Evolutionary conservation across 441 rosid species (phyloP), one percentile per base, ranked within the genome.

Genomic region (Jatropha multifida): DNA sequence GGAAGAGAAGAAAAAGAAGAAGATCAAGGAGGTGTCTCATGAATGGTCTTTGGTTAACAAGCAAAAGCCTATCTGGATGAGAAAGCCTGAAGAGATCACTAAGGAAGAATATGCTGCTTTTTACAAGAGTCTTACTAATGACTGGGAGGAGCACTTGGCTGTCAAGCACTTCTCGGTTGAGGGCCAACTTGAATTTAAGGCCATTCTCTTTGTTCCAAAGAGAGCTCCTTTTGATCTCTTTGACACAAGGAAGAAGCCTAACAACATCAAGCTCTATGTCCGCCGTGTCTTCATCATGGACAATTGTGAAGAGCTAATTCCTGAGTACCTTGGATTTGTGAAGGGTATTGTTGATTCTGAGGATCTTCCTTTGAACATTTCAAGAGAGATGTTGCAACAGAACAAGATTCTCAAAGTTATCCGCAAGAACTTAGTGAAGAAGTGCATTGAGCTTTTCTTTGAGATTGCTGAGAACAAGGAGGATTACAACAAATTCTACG

Each of bases 401-500:
- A 94, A 92, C 89, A 94, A 94, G 87, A 94, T 94, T 71, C 89
- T 94, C 1, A 94, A 94, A 84, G 97, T 92, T 18, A 92, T 94
- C 74, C 83, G 97, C 78, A 92, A 94, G 86, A 94, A 94, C 84
- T 79, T 91, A 51, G 97, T 92, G 52, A 94, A 92, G 90, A 92
- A 94, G 78, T 94, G 98, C 85, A 77, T 94, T 4, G 95, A 92
- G 81, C 89, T 94, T 76, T 94, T 94, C 89, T 82, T 82, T 68
- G 98, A 88, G 91, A 94, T 94, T 68, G 92, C 95, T 1, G 98
- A 94, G 86, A 94, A 94, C 86, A 91, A 94, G 82, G 98, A 94
- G 59, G 97, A 92, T 65, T 94, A 94, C 81, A 90, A 87, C 88
- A 94, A 94, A 82, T 92, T 94, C 74, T 91, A 94, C 0, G 94